Base-by-base conservation (phyloP, 805 yeast species). In the Nakazawaea anatomiae region DNA sequence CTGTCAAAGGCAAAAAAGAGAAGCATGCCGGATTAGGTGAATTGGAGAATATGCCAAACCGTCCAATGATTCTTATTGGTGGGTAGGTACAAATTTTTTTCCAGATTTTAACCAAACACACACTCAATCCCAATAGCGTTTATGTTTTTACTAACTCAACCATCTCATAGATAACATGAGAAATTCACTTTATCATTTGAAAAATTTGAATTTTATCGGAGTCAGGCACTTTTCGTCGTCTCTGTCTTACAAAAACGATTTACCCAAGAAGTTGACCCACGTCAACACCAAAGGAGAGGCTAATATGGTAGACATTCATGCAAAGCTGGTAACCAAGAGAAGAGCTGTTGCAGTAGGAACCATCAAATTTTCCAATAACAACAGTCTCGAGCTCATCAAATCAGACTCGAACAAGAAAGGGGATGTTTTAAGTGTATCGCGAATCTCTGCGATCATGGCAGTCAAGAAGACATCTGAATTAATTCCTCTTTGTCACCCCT, bases 1-100 rank as follows among this genome's bases (percentile, higher is more conserved):
- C 82, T 1, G 80, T 78, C 12, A 66, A 69, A 52, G 57, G 58
- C 42, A 78, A 78, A 57, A 74, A 71, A 60, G 76, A 68, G 50
- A 72, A 74, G 55, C 83, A 78, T 61, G 82, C 82, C 2, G 82
- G 77, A 2, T 55, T 77, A 47, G 78, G 71, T 34, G 74, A 69
- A 44, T 63, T 78, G 44, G 74, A 73, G 45, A 67, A 67, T 32
- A 58, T 70, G 64, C 73, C 76, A 41, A 78, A 78, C 58, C 60
- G 83, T 50, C 82, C 83, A 7, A 78, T 78, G 83, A 76, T 78
- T 40, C 58, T 78, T 54, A 78, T 78, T 51, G 83, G 83, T 55
- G 83, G 83, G 63, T 77, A 58, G 63, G 58, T 55, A 44, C 51
- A 27, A 14, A 3, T 29, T 18, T 29, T 6, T 18, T 41, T 28